Evolutionary conservation across 768 basidiomycete genomes (phyloP).

Genomic region (Suillus paluster): DNA sequence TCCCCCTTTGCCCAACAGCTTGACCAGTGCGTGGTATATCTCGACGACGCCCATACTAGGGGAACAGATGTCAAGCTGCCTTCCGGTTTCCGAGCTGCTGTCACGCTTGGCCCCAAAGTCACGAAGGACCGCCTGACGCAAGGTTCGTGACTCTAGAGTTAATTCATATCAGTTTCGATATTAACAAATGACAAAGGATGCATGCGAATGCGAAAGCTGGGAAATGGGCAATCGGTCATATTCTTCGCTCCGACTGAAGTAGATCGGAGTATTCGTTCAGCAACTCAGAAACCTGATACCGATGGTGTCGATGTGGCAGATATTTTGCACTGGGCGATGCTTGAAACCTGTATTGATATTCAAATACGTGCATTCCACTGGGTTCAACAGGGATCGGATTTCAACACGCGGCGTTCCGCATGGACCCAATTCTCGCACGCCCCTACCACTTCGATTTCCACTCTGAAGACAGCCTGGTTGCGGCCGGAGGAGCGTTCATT

Average conservation of each 20-base stretch:
- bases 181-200: constrained; percentile 40
- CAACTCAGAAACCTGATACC: constrained; percentile 15
- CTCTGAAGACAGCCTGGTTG: constrained; percentile 37
- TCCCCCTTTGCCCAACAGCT: constrained; percentile 40
- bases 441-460: not conserved
- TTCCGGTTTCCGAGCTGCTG: constrained; percentile 36
- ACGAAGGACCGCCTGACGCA: constrained; percentile 42
- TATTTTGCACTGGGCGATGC: constrained; percentile 49
- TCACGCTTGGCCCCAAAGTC: constrained; percentile 42
- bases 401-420: constrained; percentile 16
- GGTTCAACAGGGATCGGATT: constrained; percentile 42
- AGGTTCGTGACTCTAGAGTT: constrained; percentile 24
- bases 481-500: constrained; percentile 44
- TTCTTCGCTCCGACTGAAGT: constrained; percentile 52
- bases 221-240: constrained; percentile 49
- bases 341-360: constrained; percentile 48
- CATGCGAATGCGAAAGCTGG: constrained; percentile 57
- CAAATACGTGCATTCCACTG: constrained; percentile 45
- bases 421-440: constrained; percentile 20
- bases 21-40: constrained; percentile 41
- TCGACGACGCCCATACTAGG: constrained; percentile 45
- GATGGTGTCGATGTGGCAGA: constrained; percentile 27
- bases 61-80: constrained; percentile 46
- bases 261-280: constrained; percentile 39
- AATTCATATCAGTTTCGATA: not conserved